Conservation (phyloP, 306 rosid genomes). For the Mimosa pudica region DNA sequence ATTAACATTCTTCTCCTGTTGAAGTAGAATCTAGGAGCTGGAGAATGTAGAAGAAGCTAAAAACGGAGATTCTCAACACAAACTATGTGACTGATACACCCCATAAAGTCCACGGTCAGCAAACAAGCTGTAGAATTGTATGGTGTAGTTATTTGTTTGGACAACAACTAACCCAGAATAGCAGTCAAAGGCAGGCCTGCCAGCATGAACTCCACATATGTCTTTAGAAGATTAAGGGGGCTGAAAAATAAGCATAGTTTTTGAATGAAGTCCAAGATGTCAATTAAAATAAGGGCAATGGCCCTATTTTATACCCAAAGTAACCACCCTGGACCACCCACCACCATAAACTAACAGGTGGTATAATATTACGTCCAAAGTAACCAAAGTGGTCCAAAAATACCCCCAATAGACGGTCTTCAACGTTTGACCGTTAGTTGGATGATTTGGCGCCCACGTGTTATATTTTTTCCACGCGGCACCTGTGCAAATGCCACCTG, state of each 20-base stretch:
- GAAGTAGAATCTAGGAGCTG: not conserved
- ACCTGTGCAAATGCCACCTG: too few relatives aligned
- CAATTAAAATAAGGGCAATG: not conserved
- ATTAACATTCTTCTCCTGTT: not conserved
- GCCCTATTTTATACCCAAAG: too few relatives aligned
- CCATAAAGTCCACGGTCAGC: constrained; percentile 78
- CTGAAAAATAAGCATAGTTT: constrained; percentile 47
- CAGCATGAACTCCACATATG: constrained; percentile 46
- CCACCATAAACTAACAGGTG: too few relatives aligned
- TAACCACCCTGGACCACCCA: too few relatives aligned
- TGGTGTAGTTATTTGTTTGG: constrained; percentile 72
- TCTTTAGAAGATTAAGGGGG: constrained; percentile 63
- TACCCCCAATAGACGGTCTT: too few relatives aligned
- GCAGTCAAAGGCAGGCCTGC: constrained; percentile 69
- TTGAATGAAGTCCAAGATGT: constrained; percentile 25
- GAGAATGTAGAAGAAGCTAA: not conserved
- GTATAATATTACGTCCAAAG: too few relatives aligned
- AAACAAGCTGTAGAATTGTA: constrained; percentile 86
- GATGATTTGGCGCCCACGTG: too few relatives aligned
- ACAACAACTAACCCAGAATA: constrained; percentile 76
- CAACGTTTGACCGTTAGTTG: too few relatives aligned
- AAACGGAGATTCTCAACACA: not conserved
- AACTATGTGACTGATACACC: constrained; percentile 43
- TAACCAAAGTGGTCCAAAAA: too few relatives aligned
- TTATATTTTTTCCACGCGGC: too few relatives aligned